Evolutionary conservation across 2,329 filamentous ascomycete genomes (phyloP).

Genomic region (Colletotrichum sp.): DNA sequence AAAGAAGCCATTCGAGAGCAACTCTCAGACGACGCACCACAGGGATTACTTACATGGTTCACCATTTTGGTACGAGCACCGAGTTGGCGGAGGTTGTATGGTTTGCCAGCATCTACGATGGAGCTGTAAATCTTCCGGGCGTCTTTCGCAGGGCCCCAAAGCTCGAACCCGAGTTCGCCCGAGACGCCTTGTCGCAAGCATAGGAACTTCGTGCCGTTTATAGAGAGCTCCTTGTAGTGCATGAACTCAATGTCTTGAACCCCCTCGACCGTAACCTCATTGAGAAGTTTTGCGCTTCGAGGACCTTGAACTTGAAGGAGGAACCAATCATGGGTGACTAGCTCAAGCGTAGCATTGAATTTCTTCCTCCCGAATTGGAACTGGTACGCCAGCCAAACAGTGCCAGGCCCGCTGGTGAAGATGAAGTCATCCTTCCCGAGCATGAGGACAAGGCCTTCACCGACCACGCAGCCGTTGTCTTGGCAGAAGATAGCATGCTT

Average conservation of each 20-base stretch:
- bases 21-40: no score
- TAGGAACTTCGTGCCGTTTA: background rate
- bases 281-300: background rate
- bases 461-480: background rate
- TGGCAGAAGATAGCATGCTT: background rate
- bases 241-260: background rate
- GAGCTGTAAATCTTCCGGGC: background rate
- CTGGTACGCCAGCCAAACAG: background rate
- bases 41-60: background rate
- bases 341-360: background rate
- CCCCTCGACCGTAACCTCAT: background rate
- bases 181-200: background rate
- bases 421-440: background rate
- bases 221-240: background rate
- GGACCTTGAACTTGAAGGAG: background rate
- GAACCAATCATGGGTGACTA: background rate
- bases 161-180: background rate
- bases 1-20: no score
- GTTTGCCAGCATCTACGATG: background rate
- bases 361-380: background rate
- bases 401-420: background rate
- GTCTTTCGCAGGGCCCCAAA: background rate
- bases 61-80: background rate
- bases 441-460: background rate
- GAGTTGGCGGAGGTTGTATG: background rate